Evolutionary conservation across 176 grass and related monocot genomes (phyloP).

Genomic region (Rhipidocladum racemiflorum): DNA sequence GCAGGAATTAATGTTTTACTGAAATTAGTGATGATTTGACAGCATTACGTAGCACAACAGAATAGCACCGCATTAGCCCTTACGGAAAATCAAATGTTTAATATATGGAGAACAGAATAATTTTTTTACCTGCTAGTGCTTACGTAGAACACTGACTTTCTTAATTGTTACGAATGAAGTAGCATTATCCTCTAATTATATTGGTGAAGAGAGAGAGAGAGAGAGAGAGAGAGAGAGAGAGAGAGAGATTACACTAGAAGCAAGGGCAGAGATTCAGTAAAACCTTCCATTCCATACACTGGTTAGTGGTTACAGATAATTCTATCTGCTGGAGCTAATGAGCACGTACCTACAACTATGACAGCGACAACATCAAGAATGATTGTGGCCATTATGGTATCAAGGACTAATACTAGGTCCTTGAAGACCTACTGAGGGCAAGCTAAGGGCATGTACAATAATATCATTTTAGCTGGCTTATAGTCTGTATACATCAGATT

Average conservation of each 20-base stretch:
- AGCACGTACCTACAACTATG: background rate
- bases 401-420: background rate
- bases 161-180: background rate
- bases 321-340: background rate
- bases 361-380: background rate
- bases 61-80: background rate
- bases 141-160: background rate
- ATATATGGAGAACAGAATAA: background rate
- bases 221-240: too few species aligned
- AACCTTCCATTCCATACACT: background rate
- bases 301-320: background rate
- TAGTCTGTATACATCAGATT: too few species aligned
- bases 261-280: background rate
- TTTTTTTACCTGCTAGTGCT: background rate
- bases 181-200: background rate
- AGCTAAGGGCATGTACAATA: too few species aligned
- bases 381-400: background rate
- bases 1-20: background rate
- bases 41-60: background rate
- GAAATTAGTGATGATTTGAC: background rate
- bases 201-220: background rate
- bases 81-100: background rate
- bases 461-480: too few species aligned
- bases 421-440: background rate
- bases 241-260: background rate